Conservation (phyloP, 148 eudicot species). For the Bassia scoparia region DNA sequence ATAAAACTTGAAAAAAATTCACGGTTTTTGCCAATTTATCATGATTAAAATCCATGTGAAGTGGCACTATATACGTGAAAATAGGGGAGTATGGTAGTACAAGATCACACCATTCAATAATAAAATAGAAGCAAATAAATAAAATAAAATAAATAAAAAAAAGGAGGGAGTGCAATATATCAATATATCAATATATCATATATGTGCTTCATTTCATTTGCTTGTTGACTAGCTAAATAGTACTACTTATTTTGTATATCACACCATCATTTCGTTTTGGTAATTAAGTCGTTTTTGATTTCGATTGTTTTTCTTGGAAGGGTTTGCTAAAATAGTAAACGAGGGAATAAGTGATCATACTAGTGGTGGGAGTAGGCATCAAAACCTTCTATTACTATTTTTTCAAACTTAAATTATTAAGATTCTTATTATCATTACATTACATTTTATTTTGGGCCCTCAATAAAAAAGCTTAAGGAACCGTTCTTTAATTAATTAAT, state of each 20-base stretch:
- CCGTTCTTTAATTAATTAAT: too few relatives aligned
- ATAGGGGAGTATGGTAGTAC: conserved; percentile 17
- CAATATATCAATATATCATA: too few relatives aligned
- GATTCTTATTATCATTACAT: neutral
- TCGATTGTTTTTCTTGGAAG: conserved; percentile 24
- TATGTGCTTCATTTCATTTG: conserved; percentile 15
- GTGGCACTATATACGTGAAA: conserved; percentile 20
- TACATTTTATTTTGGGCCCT: neutral
- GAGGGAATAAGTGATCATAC: conserved; percentile 30
- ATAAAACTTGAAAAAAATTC: neutral
- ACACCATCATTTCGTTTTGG: neutral
- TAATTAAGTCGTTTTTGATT: conserved; percentile 23
- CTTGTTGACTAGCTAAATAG: conserved; percentile 30
- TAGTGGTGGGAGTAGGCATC: conserved; percentile 23
- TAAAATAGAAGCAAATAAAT: too few relatives aligned
- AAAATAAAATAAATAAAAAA: neutral
- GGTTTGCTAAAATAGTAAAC: conserved; percentile 25
- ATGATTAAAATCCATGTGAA: conserved; percentile 27
- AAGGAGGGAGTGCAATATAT: neutral
- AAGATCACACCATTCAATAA: too few relatives aligned
- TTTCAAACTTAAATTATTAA: conserved; percentile 21
- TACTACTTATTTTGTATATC: neutral
- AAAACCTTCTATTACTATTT: conserved; percentile 5
- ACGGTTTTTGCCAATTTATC: conserved; percentile 25
- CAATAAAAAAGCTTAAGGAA: too few relatives aligned